These are phyloP conservation scores for Rhynchospora breviuscula DNA, from an alignment of 176 grass and related monocot species.

Conservation along the genomic window DNA sequence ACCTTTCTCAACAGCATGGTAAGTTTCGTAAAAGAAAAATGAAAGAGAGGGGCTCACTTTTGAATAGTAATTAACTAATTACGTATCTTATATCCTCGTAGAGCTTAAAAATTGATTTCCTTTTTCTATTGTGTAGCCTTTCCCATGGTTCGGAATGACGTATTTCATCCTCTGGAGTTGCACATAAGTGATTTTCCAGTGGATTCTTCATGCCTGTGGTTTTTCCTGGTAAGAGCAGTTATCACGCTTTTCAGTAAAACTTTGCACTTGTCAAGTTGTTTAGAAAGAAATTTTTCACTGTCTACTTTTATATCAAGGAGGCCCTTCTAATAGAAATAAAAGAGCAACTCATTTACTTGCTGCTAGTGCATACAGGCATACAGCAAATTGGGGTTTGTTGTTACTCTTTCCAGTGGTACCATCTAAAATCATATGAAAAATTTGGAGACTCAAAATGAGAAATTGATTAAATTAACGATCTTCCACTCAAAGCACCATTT, in stretches of 20 bases:
- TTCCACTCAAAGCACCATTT: background rate
- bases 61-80: conserved; percentile 4
- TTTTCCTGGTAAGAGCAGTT: conserved; percentile 42
- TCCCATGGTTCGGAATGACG: conserved; percentile 47
- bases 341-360: background rate
- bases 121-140: conserved; percentile 25
- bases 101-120: background rate
- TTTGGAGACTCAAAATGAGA: background rate
- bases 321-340: background rate
- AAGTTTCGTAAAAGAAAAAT: conserved; percentile 1
- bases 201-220: conserved; percentile 46
- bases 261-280: background rate
- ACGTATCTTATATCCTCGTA: background rate
- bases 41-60: background rate
- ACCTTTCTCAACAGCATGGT: conserved; percentile 47
- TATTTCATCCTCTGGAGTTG: conserved; percentile 58
- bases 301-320: background rate
- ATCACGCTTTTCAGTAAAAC: background rate
- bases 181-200: conserved; percentile 47
- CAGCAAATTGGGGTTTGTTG: background rate
- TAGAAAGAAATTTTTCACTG: background rate
- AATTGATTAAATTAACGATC: background rate
- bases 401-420: background rate
- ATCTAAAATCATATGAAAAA: background rate
- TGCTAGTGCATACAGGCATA: background rate